phyloP scores from a whole-genome alignment of 805 yeast genomes.

The Wickerhamomyces mucosus region DNA sequence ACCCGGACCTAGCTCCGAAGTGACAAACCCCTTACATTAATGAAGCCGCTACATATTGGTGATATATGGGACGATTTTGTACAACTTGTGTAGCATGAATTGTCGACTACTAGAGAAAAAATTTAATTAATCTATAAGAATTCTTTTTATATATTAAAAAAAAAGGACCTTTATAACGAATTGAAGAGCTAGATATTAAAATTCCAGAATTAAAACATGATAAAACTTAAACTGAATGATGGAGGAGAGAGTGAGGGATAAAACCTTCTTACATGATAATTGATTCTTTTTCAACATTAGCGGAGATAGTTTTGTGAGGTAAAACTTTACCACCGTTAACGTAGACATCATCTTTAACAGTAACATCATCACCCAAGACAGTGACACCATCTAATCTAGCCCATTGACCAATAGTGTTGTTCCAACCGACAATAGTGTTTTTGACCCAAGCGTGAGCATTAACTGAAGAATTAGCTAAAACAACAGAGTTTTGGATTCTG shows the following conservation, averaged over 20 bases:
- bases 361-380: constrained; percentile 98
- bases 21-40: too few relatives aligned
- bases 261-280: constrained; percentile 74
- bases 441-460: constrained; percentile 98
- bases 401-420: constrained; percentile 97
- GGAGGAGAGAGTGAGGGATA: too few relatives aligned
- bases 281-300: constrained; percentile 95
- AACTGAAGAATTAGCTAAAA: constrained; percentile 81
- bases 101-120: too few relatives aligned
- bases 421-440: constrained; percentile 98
- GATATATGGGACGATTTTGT: too few relatives aligned
- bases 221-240: not conserved
- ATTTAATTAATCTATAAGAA: too few relatives aligned
- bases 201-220: too few relatives aligned
- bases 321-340: constrained; percentile 98
- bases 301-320: constrained; percentile 95
- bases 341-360: constrained; percentile 95
- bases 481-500: constrained; percentile 91
- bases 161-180: constrained; percentile 4
- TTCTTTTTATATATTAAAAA: constrained; percentile 10
- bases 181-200: constrained; percentile 1
- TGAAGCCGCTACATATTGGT: too few relatives aligned
- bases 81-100: too few relatives aligned
- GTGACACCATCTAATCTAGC: constrained; percentile 97
- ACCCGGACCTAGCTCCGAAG: too few relatives aligned